Base-by-base conservation (phyloP, 768 basidiomycete species). In the Suillus placidus region DNA sequence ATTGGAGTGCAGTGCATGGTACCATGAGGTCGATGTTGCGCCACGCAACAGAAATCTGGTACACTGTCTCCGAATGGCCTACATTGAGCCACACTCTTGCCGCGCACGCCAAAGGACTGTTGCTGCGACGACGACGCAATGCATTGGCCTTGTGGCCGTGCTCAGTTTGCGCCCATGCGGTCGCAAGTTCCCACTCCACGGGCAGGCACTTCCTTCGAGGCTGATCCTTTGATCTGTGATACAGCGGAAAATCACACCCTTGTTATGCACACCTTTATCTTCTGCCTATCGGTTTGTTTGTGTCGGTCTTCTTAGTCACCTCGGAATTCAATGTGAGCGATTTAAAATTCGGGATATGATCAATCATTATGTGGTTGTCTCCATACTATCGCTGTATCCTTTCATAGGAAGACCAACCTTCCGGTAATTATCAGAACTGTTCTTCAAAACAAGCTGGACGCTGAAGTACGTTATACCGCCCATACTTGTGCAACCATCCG, bases 381-480 rank as follows among this genome's bases (percentile, higher is more conserved):
- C 32, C 54, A 30, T 52, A 52, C 30, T 7, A 12, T 26, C 30
- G 30, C 30, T n/a, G n/a, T n/a, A 35, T 56, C 55, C 55, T 56
- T 56, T 37, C 23, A 13, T 16, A 38, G 56, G 23, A 57, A 40
- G 14, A 58, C 23, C 38, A 38, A 58, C 38, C 5, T 58, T 58
- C 18, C 57, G 57, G 57, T 26, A 23, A 38, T 57, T 57, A 57
- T 57, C 55, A 37, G 55, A 56, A 56, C 55, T 37, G n/a, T 56
- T 57, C 55, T n/a, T 56, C 35, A 35, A 35, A 37, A 56, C 4
- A 16, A 23, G 13, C 55, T 57, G 56, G 37, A 37, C 35, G 37
- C n/a, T 35, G 12, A 12, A 35, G 56, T 57, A 57, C 56, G 56
- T 57, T 6, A 57, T 38, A 4, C 4, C 14, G 16, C 35, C 35